A percentile compares a stretch with the other conserved stretches of the same genome.
Evolutionary conservation across 169 alveolate species (phyloP).

Genomic region (Besnoitia besnoiti): DNA sequence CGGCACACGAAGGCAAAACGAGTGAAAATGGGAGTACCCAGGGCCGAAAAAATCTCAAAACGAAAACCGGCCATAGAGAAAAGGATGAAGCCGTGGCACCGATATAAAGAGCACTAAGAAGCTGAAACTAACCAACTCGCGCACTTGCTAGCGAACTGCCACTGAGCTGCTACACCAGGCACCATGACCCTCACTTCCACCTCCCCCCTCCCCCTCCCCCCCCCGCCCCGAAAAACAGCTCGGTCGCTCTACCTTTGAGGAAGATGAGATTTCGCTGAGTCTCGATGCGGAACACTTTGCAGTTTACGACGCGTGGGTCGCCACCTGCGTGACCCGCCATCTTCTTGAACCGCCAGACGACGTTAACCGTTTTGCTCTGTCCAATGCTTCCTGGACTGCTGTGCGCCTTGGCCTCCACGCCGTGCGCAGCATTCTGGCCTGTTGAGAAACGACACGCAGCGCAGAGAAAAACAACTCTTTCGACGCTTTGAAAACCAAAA

Average conservation of each 20-base stretch:
- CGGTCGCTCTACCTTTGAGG: constrained; percentile 83
- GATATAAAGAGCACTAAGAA: too few species aligned
- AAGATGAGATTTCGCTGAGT: constrained; percentile 81
- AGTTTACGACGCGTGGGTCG: constrained; percentile 84
- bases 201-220: background rate
- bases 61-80: background rate
- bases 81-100: background rate
- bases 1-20: background rate
- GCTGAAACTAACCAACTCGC: too few species aligned
- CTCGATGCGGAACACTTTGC: constrained; percentile 83
- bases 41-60: background rate
- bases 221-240: constrained; percentile 44
- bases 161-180: too few species aligned
- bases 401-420: constrained; percentile 87
- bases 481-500: too few species aligned
- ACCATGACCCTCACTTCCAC: background rate
- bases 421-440: constrained; percentile 77
- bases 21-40: too few species aligned
- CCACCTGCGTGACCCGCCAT: constrained; percentile 90
- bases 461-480: too few species aligned
- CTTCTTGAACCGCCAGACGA: constrained; percentile 85
- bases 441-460: too few species aligned
- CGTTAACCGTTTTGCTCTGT: constrained; percentile 83
- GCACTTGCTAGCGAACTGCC: too few species aligned
- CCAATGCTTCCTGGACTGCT: constrained; percentile 86